Evolutionary conservation across 192 early-diverging fungal species (phyloP).

Genomic region (Lunasporangiospora selenospora): DNA sequence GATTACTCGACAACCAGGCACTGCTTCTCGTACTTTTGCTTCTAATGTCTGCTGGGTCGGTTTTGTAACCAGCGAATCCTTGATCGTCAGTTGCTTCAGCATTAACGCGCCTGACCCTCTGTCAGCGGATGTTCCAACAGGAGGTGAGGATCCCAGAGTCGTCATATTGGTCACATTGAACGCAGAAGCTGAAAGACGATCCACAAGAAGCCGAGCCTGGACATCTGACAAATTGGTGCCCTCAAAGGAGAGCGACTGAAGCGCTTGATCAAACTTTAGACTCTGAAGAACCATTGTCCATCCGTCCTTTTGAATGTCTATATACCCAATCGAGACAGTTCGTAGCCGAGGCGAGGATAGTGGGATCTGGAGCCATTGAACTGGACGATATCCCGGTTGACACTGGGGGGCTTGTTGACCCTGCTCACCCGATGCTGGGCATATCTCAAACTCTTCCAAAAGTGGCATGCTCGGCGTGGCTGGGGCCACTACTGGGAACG

Average conservation of each 20-base stretch:
- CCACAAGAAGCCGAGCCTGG: neutral
- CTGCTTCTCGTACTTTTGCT: neutral
- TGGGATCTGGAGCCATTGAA: slow-evolving; percentile 1
- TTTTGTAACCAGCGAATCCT: neutral
- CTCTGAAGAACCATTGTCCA: neutral
- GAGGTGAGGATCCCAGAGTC: too few species aligned
- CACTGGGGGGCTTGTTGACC: neutral
- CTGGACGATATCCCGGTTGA: neutral
- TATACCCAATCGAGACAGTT: neutral
- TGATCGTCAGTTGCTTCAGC: neutral
- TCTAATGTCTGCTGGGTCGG: neutral
- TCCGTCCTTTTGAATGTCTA: neutral
- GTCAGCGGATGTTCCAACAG: too few species aligned
- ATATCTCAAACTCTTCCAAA: too few species aligned
- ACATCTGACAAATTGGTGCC: neutral
- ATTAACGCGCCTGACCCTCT: too few species aligned
- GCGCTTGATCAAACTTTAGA: neutral
- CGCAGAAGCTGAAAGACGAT: neutral
- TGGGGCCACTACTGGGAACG: neutral
- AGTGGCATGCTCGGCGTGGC: too few species aligned
- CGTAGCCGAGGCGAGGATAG: neutral
- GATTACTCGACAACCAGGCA: neutral
- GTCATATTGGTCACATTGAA: too few species aligned
- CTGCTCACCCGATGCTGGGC: neutral
- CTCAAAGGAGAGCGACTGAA: neutral